Evolutionary conservation across 2,329 filamentous ascomycete genomes (phyloP), one percentile per base, ranked within the genome.

Genomic region (Coniochaeta sp.): DNA sequence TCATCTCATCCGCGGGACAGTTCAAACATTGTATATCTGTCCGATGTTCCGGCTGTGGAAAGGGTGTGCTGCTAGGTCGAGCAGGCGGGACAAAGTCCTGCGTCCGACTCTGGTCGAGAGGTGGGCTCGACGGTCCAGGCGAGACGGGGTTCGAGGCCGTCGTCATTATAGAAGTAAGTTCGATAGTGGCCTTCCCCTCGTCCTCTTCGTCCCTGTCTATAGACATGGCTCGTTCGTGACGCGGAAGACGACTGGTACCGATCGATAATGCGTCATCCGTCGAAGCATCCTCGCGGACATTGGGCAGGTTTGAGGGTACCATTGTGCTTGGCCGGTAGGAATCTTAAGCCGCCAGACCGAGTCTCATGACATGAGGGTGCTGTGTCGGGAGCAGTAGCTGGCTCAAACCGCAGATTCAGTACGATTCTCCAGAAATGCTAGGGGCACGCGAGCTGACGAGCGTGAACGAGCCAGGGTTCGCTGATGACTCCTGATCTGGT

Each of bases 51-150:
- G 79, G 79, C 60, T 83, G 79, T 4, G 81, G 81, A 60, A 85
- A 86, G 1, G 83, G 83, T 1, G 83, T 86, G 71, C 83, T 85
- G 68, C 82, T 85, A 19, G 83, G 83, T 58, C 83, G 77, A 6
- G 78, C 77, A 4, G 79, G 79, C 38, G 78, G 79, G 24, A 78
- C 68, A 66, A 81, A 80, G 65, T 80, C 77, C 63, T 74, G 72
- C 26, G 74, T 68, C 60, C 79, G 80, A 60, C 72, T 69, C 61
- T 79, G 80, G 42, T 81, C 76, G 56, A 79, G 73, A 26, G 79
- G 78, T 40, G 80, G 81, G 63, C 79, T 83, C 6, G 79, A 77
- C 16, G 81, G 78, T 30, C 80, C 81, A 0, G 81, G 80, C 4
- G 81, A 81, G 17, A 82, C 81, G 4, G 81, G 81, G 57, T 80